phyloP scores from a whole-genome alignment of 192 early-diverging fungal genomes.

The Podila horticola region DNA sequence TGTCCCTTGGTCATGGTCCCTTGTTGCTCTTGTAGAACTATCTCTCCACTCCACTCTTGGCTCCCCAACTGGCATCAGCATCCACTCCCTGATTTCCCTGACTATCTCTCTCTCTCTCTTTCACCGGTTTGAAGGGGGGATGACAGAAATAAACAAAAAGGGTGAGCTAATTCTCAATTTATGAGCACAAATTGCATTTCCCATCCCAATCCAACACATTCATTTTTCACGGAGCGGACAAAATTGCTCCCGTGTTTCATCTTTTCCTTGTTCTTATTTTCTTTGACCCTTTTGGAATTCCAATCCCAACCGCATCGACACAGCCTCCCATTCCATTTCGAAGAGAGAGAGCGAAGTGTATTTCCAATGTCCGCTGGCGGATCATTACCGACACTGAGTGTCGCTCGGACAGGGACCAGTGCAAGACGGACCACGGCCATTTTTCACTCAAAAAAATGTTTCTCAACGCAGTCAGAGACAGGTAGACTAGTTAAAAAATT shows the following conservation, averaged over 20 bases:
- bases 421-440: too few relatives aligned
- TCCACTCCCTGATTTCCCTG: too few relatives aligned
- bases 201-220: background rate
- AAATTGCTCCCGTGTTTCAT: background rate
- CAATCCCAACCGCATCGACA: background rate
- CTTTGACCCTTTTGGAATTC: background rate
- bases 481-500: too few relatives aligned
- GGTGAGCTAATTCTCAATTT: background rate
- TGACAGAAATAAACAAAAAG: background rate
- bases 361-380: too few relatives aligned
- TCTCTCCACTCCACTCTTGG: background rate
- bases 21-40: constrained; percentile 6
- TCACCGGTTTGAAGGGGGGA: background rate
- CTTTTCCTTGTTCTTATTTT: background rate
- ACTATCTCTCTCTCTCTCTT: too few relatives aligned
- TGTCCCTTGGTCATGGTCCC: too few relatives aligned
- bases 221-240: background rate
- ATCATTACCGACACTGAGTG: too few relatives aligned
- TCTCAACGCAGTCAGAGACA: too few relatives aligned
- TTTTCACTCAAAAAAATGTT: too few relatives aligned
- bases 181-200: background rate
- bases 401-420: too few relatives aligned
- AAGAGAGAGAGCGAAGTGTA: too few relatives aligned
- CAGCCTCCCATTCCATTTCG: background rate
- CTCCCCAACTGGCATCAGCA: too few relatives aligned